A percentile compares a stretch with the other conserved stretches of the same genome.
Evolutionary conservation across 2,329 filamentous ascomycete genomes (phyloP).

Genomic region (Byssothecium circinans): DNA sequence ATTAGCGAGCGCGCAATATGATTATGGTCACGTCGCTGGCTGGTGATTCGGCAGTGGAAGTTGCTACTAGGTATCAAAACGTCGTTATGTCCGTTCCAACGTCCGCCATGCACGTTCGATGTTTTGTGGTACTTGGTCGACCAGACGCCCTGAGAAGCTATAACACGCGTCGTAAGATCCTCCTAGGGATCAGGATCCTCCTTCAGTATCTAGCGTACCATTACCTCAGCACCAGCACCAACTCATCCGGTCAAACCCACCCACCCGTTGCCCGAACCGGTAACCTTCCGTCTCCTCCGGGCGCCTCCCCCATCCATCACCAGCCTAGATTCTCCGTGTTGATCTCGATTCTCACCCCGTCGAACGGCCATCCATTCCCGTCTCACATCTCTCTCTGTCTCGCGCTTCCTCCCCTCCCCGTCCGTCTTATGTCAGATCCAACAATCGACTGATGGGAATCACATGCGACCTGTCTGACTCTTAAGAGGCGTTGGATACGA

Average conservation of each 20-base stretch:
- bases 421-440: constrained; percentile 1
- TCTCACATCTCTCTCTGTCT: constrained; percentile 2
- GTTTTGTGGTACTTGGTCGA: background rate
- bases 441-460: constrained; percentile 6
- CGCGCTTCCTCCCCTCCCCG: too few species aligned
- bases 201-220: background rate
- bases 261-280: constrained; percentile 10
- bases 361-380: background rate
- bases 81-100: constrained; percentile 8
- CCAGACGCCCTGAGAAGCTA: constrained; percentile 1
- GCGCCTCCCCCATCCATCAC: constrained; percentile 14
- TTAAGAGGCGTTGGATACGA: constrained; percentile 8
- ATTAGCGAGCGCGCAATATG: constrained; percentile 1
- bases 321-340: constrained; percentile 17
- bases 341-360: constrained; percentile 11
- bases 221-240: constrained; percentile 2
- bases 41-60: constrained; percentile 1
- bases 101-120: constrained; percentile 1
- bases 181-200: too few species aligned
- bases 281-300: constrained; percentile 18
- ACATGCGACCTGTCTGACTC: constrained; percentile 8
- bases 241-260: constrained; percentile 3
- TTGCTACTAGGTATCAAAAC: background rate
- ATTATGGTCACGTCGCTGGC: constrained; percentile 2
- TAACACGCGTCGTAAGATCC: constrained; percentile 1